Conservation (phyloP, 2,329 filamentous ascomycete genomes). For the Aspergillus sp. region DNA sequence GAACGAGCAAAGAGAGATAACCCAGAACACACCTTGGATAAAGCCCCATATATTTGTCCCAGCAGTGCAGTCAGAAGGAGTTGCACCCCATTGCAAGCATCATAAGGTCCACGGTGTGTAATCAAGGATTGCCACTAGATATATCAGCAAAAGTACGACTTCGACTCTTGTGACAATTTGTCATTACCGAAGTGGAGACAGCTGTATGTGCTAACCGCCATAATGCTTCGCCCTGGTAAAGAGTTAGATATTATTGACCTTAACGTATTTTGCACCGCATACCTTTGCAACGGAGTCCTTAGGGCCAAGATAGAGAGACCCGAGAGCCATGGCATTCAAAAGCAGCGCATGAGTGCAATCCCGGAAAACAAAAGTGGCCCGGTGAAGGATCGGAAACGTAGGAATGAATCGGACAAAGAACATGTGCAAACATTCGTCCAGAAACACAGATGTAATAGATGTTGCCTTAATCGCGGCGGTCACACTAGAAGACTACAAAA, state of each 20-base stretch:
- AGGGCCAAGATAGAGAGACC: constrained; percentile 47
- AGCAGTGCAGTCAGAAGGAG: constrained; percentile 45
- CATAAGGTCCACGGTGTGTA: constrained; percentile 43
- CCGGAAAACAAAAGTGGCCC: constrained; percentile 46
- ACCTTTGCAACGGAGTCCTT: constrained; percentile 44
- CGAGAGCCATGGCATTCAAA: constrained; percentile 48
- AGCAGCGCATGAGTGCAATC: constrained; percentile 46
- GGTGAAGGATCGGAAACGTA: constrained; percentile 47
- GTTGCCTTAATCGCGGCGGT: constrained; percentile 47
- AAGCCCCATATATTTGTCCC: constrained; percentile 45
- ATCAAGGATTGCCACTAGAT: constrained; percentile 45
- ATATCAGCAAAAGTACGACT: neutral
- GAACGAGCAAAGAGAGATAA: neutral
- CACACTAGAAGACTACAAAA: constrained; percentile 41
- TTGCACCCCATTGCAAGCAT: constrained; percentile 46
- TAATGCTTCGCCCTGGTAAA: constrained; percentile 40
- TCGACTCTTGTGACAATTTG: neutral
- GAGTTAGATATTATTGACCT: neutral
- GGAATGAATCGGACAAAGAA: constrained; percentile 49
- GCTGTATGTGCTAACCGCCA: constrained; percentile 49
- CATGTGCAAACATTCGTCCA: constrained; percentile 50
- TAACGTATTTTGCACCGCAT: neutral
- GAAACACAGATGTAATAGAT: constrained; percentile 47
- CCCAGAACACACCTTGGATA: constrained; percentile 35
- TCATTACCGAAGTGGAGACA: constrained; percentile 42